These are phyloP conservation scores for Aspergillus asperescens DNA, from an alignment of 495 filamentous ascomycete species.

Conservation along the genomic window DNA sequence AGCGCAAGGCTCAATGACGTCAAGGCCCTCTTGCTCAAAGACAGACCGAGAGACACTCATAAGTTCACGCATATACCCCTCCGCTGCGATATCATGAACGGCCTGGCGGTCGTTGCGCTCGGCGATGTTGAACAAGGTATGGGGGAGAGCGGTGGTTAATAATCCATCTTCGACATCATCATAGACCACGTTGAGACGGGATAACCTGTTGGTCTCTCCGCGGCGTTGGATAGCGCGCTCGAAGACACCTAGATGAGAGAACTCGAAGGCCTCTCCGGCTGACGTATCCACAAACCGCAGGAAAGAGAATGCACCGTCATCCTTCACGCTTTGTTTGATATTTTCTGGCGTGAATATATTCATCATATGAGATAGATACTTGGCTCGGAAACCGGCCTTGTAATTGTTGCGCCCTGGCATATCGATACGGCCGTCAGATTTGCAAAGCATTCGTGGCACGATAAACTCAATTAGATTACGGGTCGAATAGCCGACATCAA, in stretches of 20 bases:
- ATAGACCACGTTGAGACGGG: constrained; percentile 55
- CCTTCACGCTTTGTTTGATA: constrained; percentile 53
- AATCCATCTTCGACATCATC: constrained; percentile 50
- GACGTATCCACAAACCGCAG: constrained; percentile 80
- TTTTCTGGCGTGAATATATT: constrained; percentile 86
- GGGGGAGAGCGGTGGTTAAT: constrained; percentile 53
- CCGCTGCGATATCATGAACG: constrained; percentile 61
- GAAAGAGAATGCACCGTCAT: constrained; percentile 75
- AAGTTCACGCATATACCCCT: constrained; percentile 68
- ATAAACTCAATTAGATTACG: constrained; percentile 80
- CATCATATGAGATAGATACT: constrained; percentile 69
- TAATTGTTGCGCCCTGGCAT: constrained; percentile 69
- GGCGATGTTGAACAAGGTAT: constrained; percentile 75
- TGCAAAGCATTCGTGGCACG: constrained; percentile 72
- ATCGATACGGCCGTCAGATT: constrained; percentile 68
- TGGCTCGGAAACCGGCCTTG: constrained; percentile 68
- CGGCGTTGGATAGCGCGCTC: constrained; percentile 59
- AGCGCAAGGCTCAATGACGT: constrained; percentile 73
- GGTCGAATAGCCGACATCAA: constrained; percentile 81
- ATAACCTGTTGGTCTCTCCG: constrained; percentile 40
- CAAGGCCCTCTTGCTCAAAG: constrained; percentile 65
- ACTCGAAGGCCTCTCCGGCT: constrained; percentile 59
- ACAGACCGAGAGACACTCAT: constrained; percentile 69
- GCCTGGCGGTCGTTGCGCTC: constrained; percentile 62
- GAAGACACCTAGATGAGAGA: constrained; percentile 56